Conservation (phyloP, 2,329 filamentous ascomycete species). For the Ophiocordyceps camponoti-saundersi region DNA sequence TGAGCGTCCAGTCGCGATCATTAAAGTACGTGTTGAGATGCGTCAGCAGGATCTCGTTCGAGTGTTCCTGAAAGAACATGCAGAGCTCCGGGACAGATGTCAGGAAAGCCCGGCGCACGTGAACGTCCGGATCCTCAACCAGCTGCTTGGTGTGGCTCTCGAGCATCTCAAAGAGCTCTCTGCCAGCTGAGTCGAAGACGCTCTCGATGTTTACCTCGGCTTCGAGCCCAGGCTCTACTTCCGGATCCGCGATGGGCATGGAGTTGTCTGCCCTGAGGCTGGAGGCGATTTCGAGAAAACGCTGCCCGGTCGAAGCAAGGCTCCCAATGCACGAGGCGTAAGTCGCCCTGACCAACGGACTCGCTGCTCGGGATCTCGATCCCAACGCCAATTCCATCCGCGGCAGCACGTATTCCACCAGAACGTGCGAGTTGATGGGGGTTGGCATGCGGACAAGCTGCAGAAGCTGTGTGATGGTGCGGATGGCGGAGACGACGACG, state of each 20-base stretch:
- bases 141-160: slow-evolving; percentile 79
- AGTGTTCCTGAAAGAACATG: slow-evolving; percentile 83
- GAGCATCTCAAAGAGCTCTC: slow-evolving; percentile 68
- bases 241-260: slow-evolving; percentile 59
- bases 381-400: slow-evolving; percentile 39
- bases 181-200: slow-evolving; percentile 73
- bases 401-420: slow-evolving; percentile 51
- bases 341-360: slow-evolving; percentile 63
- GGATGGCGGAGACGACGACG: slow-evolving; percentile 71
- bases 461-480: slow-evolving; percentile 76
- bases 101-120: slow-evolving; percentile 79
- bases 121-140: slow-evolving; percentile 70
- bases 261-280: slow-evolving; percentile 72
- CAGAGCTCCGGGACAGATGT: slow-evolving; percentile 84
- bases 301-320: slow-evolving; percentile 67
- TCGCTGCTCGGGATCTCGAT: slow-evolving; percentile 29
- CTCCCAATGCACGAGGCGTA: slow-evolving; percentile 88
- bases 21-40: slow-evolving; percentile 97
- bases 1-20: slow-evolving; percentile 88
- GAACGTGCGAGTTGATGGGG: slow-evolving; percentile 52
- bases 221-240: slow-evolving; percentile 55
- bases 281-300: slow-evolving; percentile 81
- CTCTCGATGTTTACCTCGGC: slow-evolving; percentile 59
- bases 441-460: slow-evolving; percentile 81
- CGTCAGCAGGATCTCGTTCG: slow-evolving; percentile 89